Evolutionary conservation across 371 early-diverging fungal genomes (phyloP), one percentile per base, ranked within the genome.

Genomic region (Mortierella polycephala): DNA sequence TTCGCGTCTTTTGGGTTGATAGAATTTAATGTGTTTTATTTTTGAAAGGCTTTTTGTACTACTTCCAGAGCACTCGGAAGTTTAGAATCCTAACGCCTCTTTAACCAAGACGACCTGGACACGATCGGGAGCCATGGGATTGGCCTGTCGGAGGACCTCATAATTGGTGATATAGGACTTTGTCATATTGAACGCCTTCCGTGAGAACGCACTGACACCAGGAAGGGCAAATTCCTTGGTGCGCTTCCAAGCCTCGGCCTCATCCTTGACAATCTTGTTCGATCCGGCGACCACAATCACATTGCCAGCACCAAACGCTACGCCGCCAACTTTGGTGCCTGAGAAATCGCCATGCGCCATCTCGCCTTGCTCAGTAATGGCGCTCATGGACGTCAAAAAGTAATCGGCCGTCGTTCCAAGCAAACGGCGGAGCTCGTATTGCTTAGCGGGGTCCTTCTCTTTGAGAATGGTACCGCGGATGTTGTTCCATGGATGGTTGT

Each of bases 251-350:
- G 82, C 82, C 23, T 72, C 82, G 10, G 47, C 64, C 47, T 68
- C 62, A 23, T 71, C 67, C 57, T 81, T 68, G 16, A 82, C 82
- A 52, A 82, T 82, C 62, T 82, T 82, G 62, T 82, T 74, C n/a
- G 77, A 53, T 45, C 82, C 83, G 7, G 62, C 55, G 21, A 82
- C 83, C n/a, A 82, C 54, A 51, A 82, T 67, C 23, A 83, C 63
- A 13, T 83, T 60, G 20, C 64, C 71, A 10, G 82, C 55, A 12
- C 59, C 63, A 54, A 40, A 47, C 11, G 57, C 52, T 8, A 65
- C 83, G 37, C 56, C 62, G 21, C 83, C 75, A 7, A 71, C 69
- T 47, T 65, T 56, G 56, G 58, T 69, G 14, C 82, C 67, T 2
- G 73, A 45, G 20, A 59, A 55, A 40, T 80, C 81, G 20, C 58